Evolutionary conservation across 305 asterid species (phyloP).

Genomic region (Fraxinus latifolia): DNA sequence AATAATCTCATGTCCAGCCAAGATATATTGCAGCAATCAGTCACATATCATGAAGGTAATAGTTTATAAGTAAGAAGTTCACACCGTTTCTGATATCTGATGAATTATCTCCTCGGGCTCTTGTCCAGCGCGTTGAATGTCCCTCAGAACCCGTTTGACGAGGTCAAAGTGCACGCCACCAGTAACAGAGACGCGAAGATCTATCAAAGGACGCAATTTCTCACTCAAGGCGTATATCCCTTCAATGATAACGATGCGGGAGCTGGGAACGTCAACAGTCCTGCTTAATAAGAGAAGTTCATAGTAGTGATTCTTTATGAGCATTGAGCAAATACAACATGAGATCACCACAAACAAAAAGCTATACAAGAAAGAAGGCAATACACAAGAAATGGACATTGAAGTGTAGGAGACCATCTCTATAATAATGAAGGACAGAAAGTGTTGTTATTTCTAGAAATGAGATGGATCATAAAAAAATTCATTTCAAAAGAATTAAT

Average conservation of each 20-base stretch:
- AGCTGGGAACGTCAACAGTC: constrained; percentile 85
- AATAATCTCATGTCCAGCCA: constrained; percentile 17
- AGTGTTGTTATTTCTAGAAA: constrained; percentile 1
- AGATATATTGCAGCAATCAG: background rate
- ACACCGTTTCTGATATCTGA: constrained; percentile 94
- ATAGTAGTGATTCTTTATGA: background rate
- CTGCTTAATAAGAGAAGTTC: constrained; percentile 39
- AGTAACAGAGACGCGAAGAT: constrained; percentile 95
- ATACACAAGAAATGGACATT: background rate
- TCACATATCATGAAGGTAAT: background rate
- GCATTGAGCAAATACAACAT: constrained; percentile 13
- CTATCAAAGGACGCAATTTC: constrained; percentile 75
- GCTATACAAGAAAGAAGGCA: background rate
- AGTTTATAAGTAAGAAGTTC: constrained; percentile 9
- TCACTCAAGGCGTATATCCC: constrained; percentile 97
- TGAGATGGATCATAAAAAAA: background rate
- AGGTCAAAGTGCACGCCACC: constrained; percentile 99
- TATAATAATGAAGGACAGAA: constrained; percentile 8
- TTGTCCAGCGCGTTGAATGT: constrained; percentile 97
- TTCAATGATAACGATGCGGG: constrained; percentile 78
- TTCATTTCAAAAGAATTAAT: background rate
- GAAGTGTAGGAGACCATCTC: background rate
- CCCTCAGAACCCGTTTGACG: constrained; percentile 92
- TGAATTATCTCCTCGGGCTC: constrained; percentile 98
- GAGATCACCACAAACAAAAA: constrained; percentile 13